A percentile compares a stretch with the other conserved stretches of the same genome.
Conservation (phyloP, 2,329 filamentous ascomycete genomes). For the Cladophialophora yegresii region DNA sequence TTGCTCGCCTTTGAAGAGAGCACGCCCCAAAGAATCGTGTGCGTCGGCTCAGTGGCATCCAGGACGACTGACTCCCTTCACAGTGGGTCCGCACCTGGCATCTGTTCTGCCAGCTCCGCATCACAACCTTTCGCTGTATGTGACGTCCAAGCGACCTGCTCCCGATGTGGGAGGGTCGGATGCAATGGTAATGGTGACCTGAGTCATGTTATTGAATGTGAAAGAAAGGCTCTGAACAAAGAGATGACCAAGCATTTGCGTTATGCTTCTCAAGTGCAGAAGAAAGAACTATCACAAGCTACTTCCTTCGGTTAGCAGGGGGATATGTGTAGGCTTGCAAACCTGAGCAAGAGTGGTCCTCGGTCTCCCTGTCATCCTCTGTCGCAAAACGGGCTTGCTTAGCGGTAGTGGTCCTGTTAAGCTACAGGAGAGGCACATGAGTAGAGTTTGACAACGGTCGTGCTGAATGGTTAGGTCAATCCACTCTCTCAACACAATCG, state of each 20-base stretch:
- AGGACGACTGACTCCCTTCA: not conserved
- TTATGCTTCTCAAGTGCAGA: not conserved
- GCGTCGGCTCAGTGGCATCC: not conserved
- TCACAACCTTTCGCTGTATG: not conserved
- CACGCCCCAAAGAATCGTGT: not conserved
- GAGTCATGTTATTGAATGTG: not conserved
- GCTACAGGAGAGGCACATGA: not conserved
- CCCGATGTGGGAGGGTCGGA: not conserved
- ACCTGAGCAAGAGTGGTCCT: not conserved
- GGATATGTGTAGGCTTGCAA: not conserved
- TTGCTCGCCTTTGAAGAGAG: not conserved
- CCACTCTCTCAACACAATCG: not conserved
- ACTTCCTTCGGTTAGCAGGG: not conserved
- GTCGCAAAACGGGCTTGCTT: not conserved
- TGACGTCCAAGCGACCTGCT: not conserved
- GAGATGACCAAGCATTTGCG: not conserved
- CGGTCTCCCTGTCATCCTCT: not conserved
- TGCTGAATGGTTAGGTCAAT: not conserved
- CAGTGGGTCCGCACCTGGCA: not conserved
- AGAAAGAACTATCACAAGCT: not conserved
- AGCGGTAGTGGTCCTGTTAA: not conserved
- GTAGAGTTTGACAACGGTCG: not conserved
- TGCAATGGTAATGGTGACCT: not conserved
- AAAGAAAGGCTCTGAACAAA: not conserved
- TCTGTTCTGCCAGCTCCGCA: not conserved